Conservation (phyloP, 139 green algal species). For the Chloropicon primus region DNA sequence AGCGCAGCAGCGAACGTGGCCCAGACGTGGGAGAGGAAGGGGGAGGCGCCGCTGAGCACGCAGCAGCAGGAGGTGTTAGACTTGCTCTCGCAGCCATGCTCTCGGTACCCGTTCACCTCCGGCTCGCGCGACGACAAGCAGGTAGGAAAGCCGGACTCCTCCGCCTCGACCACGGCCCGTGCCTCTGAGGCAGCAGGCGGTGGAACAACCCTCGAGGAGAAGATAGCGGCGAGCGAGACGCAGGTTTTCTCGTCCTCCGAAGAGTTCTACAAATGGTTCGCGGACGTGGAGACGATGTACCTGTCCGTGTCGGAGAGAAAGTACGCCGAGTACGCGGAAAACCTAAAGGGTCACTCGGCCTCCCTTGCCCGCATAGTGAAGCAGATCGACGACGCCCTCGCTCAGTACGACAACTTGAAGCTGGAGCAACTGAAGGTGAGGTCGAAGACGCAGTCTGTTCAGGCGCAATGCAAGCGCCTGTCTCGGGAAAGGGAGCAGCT, state of each 20-base stretch:
- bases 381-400: constrained; percentile 43
- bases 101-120: not conserved
- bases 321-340: constrained; percentile 51
- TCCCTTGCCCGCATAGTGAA: constrained; percentile 9
- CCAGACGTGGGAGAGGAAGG: not conserved
- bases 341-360: constrained; percentile 35
- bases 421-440: constrained; percentile 50
- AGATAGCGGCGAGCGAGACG: not conserved
- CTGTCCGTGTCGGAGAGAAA: constrained; percentile 68
- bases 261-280: constrained; percentile 81
- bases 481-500: constrained; percentile 29
- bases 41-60: not conserved
- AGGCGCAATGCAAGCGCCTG: constrained; percentile 47
- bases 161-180: not conserved
- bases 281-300: constrained; percentile 64
- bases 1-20: constrained; percentile 1
- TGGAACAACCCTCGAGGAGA: not conserved
- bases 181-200: no score
- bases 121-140: not conserved
- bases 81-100: not conserved
- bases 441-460: constrained; percentile 30
- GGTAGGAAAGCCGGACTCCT: not conserved
- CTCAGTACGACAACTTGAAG: constrained; percentile 14
- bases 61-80: not conserved
- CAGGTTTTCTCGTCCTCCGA: constrained; percentile 46